Conservation (phyloP, 495 filamentous ascomycete species). For the Penicillium subrubescens region DNA sequence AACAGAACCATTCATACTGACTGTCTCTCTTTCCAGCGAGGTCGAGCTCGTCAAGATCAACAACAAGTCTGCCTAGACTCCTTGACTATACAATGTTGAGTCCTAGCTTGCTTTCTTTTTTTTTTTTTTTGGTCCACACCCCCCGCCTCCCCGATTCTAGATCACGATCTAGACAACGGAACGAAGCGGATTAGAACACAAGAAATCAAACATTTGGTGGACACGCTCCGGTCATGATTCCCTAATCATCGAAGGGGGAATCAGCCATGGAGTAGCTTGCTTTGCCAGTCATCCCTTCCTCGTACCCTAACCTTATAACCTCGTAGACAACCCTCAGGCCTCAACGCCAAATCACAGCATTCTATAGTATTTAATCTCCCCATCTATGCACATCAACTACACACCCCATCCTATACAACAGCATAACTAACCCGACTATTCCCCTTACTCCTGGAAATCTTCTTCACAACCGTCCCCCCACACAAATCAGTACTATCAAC, state of each 20-base stretch:
- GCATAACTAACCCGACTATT: slow-evolving; percentile 56
- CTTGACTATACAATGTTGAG: slow-evolving; percentile 4
- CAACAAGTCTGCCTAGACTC: slow-evolving; percentile 26
- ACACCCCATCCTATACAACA: slow-evolving; percentile 29
- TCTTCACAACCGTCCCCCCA: slow-evolving; percentile 59
- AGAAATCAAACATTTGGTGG: slow-evolving; percentile 4
- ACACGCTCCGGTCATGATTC: background rate
- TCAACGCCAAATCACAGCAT: background rate
- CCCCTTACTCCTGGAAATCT: slow-evolving; percentile 60
- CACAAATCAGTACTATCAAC: slow-evolving; percentile 54
- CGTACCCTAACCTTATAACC: background rate
- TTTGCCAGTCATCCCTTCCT: background rate
- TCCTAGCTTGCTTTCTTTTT: background rate
- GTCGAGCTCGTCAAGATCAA: slow-evolving; percentile 49
- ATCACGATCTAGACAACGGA: background rate
- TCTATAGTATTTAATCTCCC: background rate
- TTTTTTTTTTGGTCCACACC: background rate
- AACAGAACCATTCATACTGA: background rate
- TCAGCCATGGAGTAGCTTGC: background rate
- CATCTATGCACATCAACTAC: background rate
- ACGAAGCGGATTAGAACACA: slow-evolving; percentile 5
- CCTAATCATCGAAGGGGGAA: background rate
- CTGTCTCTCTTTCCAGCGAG: slow-evolving; percentile 33
- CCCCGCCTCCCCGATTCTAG: background rate
- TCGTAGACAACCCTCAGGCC: background rate